A percentile compares a stretch with the other conserved stretches of the same genome.
phyloP scores from a whole-genome alignment of 768 basidiomycete genomes.

The Russula sp. region DNA sequence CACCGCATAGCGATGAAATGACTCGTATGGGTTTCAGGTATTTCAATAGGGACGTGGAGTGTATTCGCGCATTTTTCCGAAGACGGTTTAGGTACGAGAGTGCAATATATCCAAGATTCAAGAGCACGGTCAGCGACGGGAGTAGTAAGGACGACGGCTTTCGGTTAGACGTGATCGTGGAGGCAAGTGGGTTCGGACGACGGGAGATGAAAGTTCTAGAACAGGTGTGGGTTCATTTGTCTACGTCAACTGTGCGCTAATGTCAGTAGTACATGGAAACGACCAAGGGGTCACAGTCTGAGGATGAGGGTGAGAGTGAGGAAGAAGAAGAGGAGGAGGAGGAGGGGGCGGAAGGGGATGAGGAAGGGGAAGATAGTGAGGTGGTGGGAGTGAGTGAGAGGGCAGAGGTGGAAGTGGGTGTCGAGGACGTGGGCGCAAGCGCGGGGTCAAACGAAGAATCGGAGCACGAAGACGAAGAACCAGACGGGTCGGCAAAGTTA shows the following conservation, averaged over 20 bases:
- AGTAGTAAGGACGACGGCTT: conserved; percentile 49
- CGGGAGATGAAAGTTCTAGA: conserved; percentile 80
- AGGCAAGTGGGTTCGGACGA: conserved; percentile 89
- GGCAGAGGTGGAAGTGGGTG: conserved; percentile 13
- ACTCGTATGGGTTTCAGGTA: conserved; percentile 58
- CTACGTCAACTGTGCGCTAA: conserved; percentile 10
- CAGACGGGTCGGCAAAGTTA: background rate
- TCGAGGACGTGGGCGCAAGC: background rate
- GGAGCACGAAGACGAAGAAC: conserved; percentile 7
- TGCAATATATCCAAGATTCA: conserved; percentile 81
- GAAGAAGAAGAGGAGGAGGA: conserved; percentile 34
- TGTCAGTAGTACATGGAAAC: conserved; percentile 31
- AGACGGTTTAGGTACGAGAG: conserved; percentile 93
- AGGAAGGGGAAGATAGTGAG: conserved; percentile 26
- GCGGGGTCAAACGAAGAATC: conserved; percentile 3
- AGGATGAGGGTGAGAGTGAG: conserved; percentile 36
- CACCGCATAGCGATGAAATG: background rate
- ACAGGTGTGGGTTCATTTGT: conserved; percentile 53
- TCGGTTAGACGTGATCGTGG: conserved; percentile 84
- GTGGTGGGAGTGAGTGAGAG: conserved; percentile 16
- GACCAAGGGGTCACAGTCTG: conserved; percentile 33
- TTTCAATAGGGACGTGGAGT: conserved; percentile 98
- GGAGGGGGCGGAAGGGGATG: conserved; percentile 30
- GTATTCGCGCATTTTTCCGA: conserved; percentile 90
- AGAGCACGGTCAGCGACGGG: conserved; percentile 51